Evolutionary conservation across 352 stramenopile genomes (phyloP), one percentile per base, ranked within the genome.

Genomic region (Phytophthora uliginosa): DNA sequence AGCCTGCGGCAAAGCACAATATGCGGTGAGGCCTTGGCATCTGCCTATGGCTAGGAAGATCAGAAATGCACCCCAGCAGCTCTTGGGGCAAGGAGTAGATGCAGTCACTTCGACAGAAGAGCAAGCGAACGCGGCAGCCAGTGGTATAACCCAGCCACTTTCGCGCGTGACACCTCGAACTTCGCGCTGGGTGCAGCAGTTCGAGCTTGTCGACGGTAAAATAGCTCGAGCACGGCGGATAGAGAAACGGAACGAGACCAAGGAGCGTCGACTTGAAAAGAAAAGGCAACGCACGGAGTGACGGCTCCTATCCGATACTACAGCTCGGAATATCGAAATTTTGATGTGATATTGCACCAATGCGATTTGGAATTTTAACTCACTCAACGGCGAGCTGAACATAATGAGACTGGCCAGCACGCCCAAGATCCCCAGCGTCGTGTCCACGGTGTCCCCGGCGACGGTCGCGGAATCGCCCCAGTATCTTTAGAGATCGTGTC

Each of bases 191-290:
- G 18, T 68, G 2, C 18, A 65, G 24, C 62, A 76, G 61, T 76
- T 72, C 45, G 69, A 72, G 42, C 12, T 76, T 33, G 20, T 76
- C 7, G 31, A 76, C 53, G 69, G 69, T 7, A 72, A 76, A 50
- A 68, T 63, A 36, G 24, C 26, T 13, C 56, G 50, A 48, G 69
- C 72, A 50, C 57, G 69, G 15, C 63, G 69, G 26, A 33, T 76
- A 10, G 63, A 72, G 33, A 28, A 36, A 18, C 69, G 63, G 6
- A 59, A 60, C 13, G 20, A 48, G 20, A 52, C 28, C 8, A 54
- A 59, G 6, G 45, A 73, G 31, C 33, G 12, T 3, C 47, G 40
- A 18, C 15, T 60, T 24, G 63, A 64, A 26, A 65, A 60, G 22
- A 57, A 60, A 20, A 40, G 17, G 26, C 53, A 66, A n/a, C 33